These are phyloP conservation scores for Blumeria hordei DNA, from an alignment of 2,329 filamentous ascomycete species.

Conservation along the genomic window DNA sequence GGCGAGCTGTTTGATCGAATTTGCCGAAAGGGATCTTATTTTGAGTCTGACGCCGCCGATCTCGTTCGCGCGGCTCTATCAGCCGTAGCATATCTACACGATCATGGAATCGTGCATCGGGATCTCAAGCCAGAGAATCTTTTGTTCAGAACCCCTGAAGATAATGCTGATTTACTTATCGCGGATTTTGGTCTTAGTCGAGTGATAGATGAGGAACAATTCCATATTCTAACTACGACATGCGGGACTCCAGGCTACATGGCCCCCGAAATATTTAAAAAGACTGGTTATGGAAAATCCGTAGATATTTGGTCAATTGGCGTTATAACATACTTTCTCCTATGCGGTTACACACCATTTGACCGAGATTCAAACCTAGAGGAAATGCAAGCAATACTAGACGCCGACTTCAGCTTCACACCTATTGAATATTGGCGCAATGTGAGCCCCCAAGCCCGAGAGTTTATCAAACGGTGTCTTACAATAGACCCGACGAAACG, in stretches of 20 bases:
- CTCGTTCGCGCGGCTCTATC: constrained; percentile 86
- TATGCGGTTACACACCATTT: constrained; percentile 95
- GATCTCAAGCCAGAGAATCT: constrained; percentile 96
- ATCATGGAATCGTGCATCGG: constrained; percentile 94
- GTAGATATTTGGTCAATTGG: constrained; percentile 97
- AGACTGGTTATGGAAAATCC: constrained; percentile 90
- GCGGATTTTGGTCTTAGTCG: constrained; percentile 88
- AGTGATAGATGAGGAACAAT: constrained; percentile 98
- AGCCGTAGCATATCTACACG: constrained; percentile 94
- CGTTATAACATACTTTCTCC: constrained; percentile 94
- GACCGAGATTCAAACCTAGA: constrained; percentile 94
- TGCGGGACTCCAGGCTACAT: constrained; percentile 97
- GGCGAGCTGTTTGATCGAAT: constrained; percentile 97
- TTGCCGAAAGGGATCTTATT: constrained; percentile 95
- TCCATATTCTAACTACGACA: constrained; percentile 90
- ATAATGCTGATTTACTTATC: constrained; percentile 90
- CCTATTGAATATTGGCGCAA: constrained; percentile 92
- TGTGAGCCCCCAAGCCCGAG: constrained; percentile 62
- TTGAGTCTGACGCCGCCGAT: constrained; percentile 88
- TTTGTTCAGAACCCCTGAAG: constrained; percentile 87
- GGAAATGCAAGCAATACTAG: constrained; percentile 97
- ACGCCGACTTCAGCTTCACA: constrained; percentile 88
- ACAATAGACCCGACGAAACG: constrained; percentile 71
- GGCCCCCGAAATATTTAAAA: constrained; percentile 98
- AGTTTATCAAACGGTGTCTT: constrained; percentile 79